A percentile compares a stretch with the other conserved stretches of the same genome.
Conservation (phyloP, 768 basidiomycete genomes). For the Termitomyces heimii region DNA sequence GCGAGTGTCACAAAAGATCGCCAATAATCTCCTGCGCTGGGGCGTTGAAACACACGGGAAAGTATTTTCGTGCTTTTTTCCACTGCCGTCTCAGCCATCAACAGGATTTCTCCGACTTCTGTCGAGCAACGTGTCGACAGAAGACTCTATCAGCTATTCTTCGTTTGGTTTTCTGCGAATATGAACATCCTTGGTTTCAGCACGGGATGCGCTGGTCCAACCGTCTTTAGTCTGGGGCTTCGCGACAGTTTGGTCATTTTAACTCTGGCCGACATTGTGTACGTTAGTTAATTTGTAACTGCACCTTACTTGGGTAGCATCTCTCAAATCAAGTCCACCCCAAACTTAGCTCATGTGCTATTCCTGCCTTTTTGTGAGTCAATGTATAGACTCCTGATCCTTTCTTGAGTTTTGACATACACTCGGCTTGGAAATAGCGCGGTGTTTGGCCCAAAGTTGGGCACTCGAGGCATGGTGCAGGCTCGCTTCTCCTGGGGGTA, state of each 20-base stretch:
- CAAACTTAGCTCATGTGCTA: slow-evolving; percentile 27
- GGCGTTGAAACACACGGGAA: slow-evolving; percentile 32
- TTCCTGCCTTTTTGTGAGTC: slow-evolving; percentile 59
- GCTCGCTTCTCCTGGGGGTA: slow-evolving; percentile 34
- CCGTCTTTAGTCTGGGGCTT: slow-evolving; percentile 48
- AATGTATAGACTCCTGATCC: not conserved
- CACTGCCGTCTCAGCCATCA: not conserved
- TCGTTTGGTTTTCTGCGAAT: slow-evolving; percentile 68
- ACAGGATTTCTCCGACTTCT: slow-evolving; percentile 49
- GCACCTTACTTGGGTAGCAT: not conserved
- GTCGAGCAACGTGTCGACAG: slow-evolving; percentile 45
- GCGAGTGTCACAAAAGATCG: slow-evolving; percentile 8
- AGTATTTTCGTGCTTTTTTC: not conserved
- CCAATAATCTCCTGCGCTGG: slow-evolving; percentile 19
- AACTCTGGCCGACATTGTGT: slow-evolving; percentile 34
- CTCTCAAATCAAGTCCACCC: not conserved
- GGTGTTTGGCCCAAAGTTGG: slow-evolving; percentile 76
- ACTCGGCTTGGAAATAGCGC: slow-evolving; percentile 20
- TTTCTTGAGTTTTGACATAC: not conserved
- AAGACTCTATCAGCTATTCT: slow-evolving; percentile 61
- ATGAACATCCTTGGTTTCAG: slow-evolving; percentile 62
- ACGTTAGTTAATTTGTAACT: slow-evolving; percentile 12
- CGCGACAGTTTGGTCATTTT: slow-evolving; percentile 48
- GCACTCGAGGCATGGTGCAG: slow-evolving; percentile 77
- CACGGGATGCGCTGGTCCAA: slow-evolving; percentile 54